phyloP scores from a whole-genome alignment of 768 basidiomycete species.

The Cyclocybe aegerita region DNA sequence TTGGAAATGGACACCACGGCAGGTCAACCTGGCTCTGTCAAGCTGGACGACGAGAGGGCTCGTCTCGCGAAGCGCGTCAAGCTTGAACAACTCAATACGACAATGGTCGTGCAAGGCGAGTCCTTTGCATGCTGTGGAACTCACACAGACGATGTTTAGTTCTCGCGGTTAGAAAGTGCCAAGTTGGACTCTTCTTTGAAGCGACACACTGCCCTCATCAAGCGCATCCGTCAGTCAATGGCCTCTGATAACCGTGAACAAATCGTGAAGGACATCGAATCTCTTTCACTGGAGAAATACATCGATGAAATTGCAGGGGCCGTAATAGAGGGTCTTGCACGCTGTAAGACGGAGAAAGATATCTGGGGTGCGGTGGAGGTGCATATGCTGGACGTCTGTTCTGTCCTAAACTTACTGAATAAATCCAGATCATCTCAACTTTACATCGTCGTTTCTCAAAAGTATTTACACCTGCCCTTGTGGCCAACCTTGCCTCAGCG shows the following conservation, averaged over 20 bases:
- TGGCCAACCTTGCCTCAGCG: conserved; percentile 56
- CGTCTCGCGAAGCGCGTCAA: conserved; percentile 57
- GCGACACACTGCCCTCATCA: conserved; percentile 94
- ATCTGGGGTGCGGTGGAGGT: conserved; percentile 93
- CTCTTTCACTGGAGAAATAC: conserved; percentile 92
- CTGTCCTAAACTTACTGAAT: conserved; percentile 1
- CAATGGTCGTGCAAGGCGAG: conserved; percentile 48
- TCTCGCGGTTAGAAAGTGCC: conserved; percentile 49
- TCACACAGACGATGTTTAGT: conserved; percentile 2
- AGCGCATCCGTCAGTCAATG: conserved; percentile 86
- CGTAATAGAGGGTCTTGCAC: conserved; percentile 76
- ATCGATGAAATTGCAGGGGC: conserved; percentile 92
- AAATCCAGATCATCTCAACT: conserved; percentile 75
- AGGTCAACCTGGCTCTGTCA: conserved; percentile 23
- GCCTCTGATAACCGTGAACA: conserved; percentile 81
- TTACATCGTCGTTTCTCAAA: conserved; percentile 86
- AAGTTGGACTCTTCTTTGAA: conserved; percentile 94
- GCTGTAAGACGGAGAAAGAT: conserved; percentile 93
- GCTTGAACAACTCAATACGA: conserved; percentile 57
- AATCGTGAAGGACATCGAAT: conserved; percentile 89
- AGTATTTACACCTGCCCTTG: conserved; percentile 72
- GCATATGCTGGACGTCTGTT: conserved; percentile 14
- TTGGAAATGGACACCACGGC: conserved; percentile 29
- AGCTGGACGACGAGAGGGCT: conserved; percentile 42
- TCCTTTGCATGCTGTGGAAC: conserved; percentile 7